These are phyloP conservation scores for Corniculantispora saksenae DNA, from an alignment of 2,329 filamentous ascomycete genomes.

Conservation along the genomic window DNA sequence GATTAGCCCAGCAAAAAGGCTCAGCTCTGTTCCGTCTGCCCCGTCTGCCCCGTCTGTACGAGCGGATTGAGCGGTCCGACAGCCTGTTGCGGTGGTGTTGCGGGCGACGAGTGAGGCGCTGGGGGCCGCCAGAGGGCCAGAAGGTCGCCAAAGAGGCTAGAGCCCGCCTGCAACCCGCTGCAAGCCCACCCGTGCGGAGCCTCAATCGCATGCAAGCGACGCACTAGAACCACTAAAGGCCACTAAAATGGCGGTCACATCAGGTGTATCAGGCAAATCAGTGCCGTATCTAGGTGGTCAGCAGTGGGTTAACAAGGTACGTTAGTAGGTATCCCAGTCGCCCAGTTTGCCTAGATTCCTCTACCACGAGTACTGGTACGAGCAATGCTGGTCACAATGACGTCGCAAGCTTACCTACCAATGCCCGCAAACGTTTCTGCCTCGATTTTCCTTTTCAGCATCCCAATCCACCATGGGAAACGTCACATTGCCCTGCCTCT, in stretches of 20 bases:
- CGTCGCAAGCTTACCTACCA: background rate
- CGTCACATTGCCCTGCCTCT: background rate
- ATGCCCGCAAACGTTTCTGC: conserved; percentile 12
- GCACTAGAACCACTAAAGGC: background rate
- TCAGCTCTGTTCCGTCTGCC: background rate
- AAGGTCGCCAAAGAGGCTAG: background rate
- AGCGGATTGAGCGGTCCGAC: background rate
- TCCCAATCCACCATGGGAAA: background rate
- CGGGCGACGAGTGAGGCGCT: no score
- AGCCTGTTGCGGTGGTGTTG: background rate
- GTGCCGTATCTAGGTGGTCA: background rate
- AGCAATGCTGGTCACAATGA: conserved; percentile 10
- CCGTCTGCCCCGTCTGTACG: no score
- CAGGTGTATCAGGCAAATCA: background rate
- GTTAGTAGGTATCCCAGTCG: no score
- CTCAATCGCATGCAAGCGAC: conserved; percentile 10
- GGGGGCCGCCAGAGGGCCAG: no score
- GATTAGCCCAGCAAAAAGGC: background rate
- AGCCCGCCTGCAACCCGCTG: background rate
- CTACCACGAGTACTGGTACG: no score
- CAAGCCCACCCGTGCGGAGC: conserved; percentile 15
- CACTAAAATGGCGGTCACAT: background rate
- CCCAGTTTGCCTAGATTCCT: no score
- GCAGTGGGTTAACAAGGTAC: no score
- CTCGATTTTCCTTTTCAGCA: conserved; percentile 1